Evolutionary conservation across 192 early-diverging fungal genomes (phyloP).

Genomic region (Backusella tuberculispora): DNA sequence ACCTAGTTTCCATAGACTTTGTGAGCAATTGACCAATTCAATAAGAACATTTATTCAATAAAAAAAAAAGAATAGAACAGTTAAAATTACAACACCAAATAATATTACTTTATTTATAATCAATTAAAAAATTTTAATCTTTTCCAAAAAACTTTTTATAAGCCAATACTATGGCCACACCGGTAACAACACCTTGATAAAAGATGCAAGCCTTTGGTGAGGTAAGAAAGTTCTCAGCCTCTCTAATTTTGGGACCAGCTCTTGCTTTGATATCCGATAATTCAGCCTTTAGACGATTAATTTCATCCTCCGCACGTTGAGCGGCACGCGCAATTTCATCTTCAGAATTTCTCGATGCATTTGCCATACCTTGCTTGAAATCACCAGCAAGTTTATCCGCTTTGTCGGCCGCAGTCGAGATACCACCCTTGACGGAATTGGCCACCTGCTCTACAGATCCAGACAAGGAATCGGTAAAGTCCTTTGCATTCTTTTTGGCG

Average conservation of each 20-base stretch:
- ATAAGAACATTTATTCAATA: background rate
- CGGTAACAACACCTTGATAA: conserved; percentile 29
- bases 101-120: background rate
- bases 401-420: conserved; percentile 15
- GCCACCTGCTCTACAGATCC: background rate
- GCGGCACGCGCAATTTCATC: conserved; percentile 20
- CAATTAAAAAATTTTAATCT: background rate
- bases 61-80: background rate
- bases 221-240: conserved; percentile 32
- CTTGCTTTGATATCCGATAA: conserved; percentile 21
- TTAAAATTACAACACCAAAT: no score
- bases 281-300: conserved; percentile 28
- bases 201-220: conserved; percentile 27
- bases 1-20: background rate
- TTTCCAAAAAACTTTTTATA: conserved; percentile 26
- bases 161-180: conserved; percentile 19
- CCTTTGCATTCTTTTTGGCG: background rate
- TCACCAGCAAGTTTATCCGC: background rate
- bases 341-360: background rate
- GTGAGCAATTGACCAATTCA: background rate
- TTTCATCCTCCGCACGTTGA: conserved; percentile 27
- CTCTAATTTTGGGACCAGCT: conserved; percentile 29
- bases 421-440: background rate
- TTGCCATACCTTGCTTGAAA: background rate
- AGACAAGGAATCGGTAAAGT: background rate